Evolutionary conservation across 495 filamentous ascomycete species (phyloP).

Genomic region (Penicillium steckii): DNA sequence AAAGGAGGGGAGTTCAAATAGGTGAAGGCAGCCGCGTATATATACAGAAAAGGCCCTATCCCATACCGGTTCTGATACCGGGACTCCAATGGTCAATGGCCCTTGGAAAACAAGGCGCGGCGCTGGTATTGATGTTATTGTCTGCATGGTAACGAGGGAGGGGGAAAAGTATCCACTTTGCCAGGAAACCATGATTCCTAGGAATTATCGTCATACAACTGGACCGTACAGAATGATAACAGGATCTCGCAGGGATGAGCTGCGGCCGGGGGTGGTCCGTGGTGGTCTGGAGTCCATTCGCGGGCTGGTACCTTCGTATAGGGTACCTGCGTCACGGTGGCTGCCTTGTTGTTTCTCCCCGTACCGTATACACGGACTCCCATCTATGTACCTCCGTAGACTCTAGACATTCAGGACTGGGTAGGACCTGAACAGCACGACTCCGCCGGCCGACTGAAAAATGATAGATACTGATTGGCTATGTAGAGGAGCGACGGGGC

Average conservation of each 20-base stretch:
- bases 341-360: slow-evolving; percentile 3
- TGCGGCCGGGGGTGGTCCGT: slow-evolving; percentile 14
- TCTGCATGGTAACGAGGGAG: slow-evolving; percentile 6
- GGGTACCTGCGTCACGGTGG: slow-evolving; percentile 25
- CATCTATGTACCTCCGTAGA: no score
- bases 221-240: slow-evolving; percentile 26
- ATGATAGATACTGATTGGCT: slow-evolving; percentile 11
- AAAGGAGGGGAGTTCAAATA: neutral
- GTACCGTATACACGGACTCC: slow-evolving; percentile 20
- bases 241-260: slow-evolving; percentile 5
- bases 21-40: slow-evolving; percentile 8
- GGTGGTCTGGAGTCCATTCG: slow-evolving; percentile 3
- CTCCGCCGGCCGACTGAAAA: slow-evolving; percentile 3
- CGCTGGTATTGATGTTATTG: neutral
- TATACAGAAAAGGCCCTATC: slow-evolving; percentile 3
- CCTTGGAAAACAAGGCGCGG: slow-evolving; percentile 8
- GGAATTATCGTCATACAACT: slow-evolving; percentile 48
- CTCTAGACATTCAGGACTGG: neutral
- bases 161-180: slow-evolving; percentile 32
- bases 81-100: slow-evolving; percentile 14
- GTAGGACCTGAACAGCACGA: neutral
- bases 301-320: slow-evolving; percentile 8
- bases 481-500: neutral
- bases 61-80: slow-evolving; percentile 12
- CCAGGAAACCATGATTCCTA: slow-evolving; percentile 35